These are phyloP conservation scores for Cladosporium austrohemisphaericum DNA, from an alignment of 2,329 filamentous ascomycete species.

Conservation along the genomic window DNA sequence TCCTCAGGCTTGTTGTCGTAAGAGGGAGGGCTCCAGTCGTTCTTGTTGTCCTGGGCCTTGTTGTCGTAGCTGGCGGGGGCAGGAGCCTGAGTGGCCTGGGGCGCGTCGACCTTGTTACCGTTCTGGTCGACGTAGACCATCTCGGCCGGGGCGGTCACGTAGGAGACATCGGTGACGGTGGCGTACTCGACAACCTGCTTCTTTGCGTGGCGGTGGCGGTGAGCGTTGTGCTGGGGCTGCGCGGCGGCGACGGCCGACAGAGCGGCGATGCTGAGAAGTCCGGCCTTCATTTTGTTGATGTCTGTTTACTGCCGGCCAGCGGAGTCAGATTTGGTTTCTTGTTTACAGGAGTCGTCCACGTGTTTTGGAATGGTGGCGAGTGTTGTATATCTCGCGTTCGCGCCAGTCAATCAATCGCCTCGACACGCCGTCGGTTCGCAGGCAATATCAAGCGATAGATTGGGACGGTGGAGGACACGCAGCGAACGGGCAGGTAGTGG, in stretches of 20 bases:
- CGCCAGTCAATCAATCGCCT: neutral
- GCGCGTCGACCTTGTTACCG: conserved; percentile 44
- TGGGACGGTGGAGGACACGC: neutral
- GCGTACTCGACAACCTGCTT: conserved; percentile 31
- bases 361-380: neutral
- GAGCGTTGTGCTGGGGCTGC: conserved; percentile 26
- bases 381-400: neutral
- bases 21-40: conserved; percentile 12
- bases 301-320: conserved; percentile 22
- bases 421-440: neutral
- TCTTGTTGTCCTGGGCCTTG: conserved; percentile 1
- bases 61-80: neutral
- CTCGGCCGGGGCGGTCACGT: conserved; percentile 46
- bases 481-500: neutral
- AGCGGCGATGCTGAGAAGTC: conserved; percentile 26
- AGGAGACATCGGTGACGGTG: conserved; percentile 32
- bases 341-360: no score
- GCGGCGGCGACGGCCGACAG: conserved; percentile 25
- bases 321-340: conserved; percentile 20
- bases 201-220: conserved; percentile 36
- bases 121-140: conserved; percentile 59
- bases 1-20: conserved; percentile 2
- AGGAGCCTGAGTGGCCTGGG: neutral
- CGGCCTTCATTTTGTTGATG: conserved; percentile 30
- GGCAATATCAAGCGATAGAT: neutral